These are phyloP conservation scores for Herpetomonas samuelpessoai DNA, from an alignment of 208 protist genomes.

Conservation along the genomic window DNA sequence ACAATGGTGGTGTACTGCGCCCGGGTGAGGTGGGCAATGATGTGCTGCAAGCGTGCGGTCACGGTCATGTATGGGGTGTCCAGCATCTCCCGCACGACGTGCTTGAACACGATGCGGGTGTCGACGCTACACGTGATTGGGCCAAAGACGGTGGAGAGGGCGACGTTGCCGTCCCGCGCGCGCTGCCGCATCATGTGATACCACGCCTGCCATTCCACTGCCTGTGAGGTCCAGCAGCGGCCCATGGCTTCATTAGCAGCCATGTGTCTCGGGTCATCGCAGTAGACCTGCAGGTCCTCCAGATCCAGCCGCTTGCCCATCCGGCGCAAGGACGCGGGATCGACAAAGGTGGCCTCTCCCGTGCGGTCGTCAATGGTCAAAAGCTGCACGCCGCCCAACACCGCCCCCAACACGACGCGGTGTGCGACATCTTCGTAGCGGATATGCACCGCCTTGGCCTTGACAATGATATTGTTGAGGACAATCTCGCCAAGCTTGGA, in stretches of 20 bases:
- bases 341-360: constrained; percentile 68
- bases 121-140: constrained; percentile 70
- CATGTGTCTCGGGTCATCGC: constrained; percentile 58
- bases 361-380: constrained; percentile 68
- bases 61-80: constrained; percentile 64
- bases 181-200: constrained; percentile 71
- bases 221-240: constrained; percentile 38
- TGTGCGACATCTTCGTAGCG: constrained; percentile 75
- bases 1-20: constrained; percentile 77
- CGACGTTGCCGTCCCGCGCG: constrained; percentile 50
- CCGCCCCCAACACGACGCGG: constrained; percentile 62
- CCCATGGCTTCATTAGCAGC: constrained; percentile 12
- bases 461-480: constrained; percentile 88
- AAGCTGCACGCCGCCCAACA: constrained; percentile 75
- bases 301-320: constrained; percentile 78
- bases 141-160: constrained; percentile 71
- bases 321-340: constrained; percentile 48
- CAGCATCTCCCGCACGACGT: constrained; percentile 49
- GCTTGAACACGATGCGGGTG: constrained; percentile 65
- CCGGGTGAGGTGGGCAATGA: constrained; percentile 68
- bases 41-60: constrained; percentile 43
- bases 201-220: constrained; percentile 67
- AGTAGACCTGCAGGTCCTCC: constrained; percentile 79
- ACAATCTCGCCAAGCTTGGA: constrained; percentile 77
- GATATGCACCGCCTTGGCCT: constrained; percentile 76